Evolutionary conservation across 306 rosid species (phyloP).

Genomic region (Coriaria nepalensis): DNA sequence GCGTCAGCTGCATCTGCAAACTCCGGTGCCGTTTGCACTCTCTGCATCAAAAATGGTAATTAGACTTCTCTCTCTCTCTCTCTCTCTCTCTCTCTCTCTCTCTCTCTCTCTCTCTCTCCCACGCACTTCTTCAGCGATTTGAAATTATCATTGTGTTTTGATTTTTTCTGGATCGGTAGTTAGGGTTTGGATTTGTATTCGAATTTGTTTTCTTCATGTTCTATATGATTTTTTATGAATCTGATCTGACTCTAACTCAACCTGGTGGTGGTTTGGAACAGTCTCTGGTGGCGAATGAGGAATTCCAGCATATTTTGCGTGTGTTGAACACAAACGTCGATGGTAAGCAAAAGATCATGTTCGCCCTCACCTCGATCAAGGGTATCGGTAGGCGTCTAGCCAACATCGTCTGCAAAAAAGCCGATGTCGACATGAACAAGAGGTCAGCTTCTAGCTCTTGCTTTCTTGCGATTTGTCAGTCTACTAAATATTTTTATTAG

Average conservation of each 20-base stretch:
- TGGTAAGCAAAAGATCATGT: conserved; percentile 21
- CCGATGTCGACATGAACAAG: conserved; percentile 21
- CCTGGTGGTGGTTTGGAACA: neutral
- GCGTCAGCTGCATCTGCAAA: too few species aligned
- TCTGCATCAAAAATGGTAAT: neutral
- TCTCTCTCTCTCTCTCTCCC: too few species aligned
- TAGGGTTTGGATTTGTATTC: neutral
- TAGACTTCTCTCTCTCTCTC: neutral
- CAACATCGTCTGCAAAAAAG: conserved; percentile 17
- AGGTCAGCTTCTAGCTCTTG: neutral
- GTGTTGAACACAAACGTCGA: conserved; percentile 16
- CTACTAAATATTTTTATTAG: too few species aligned
- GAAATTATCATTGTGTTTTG: too few species aligned
- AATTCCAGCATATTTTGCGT: conserved; percentile 16
- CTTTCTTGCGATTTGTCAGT: neutral
- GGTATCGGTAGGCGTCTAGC: conserved; percentile 20
- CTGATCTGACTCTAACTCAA: neutral
- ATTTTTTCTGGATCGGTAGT: too few species aligned
- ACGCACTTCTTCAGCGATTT: too few species aligned
- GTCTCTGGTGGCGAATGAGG: conserved; percentile 19
- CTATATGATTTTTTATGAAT: neutral
- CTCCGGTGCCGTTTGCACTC: neutral
- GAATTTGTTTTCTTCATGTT: neutral
- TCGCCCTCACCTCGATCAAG: conserved; percentile 17
- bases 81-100: neutral